Evolutionary conservation across 2,329 filamentous ascomycete species (phyloP).

Genomic region (Claviceps lovelessii): DNA sequence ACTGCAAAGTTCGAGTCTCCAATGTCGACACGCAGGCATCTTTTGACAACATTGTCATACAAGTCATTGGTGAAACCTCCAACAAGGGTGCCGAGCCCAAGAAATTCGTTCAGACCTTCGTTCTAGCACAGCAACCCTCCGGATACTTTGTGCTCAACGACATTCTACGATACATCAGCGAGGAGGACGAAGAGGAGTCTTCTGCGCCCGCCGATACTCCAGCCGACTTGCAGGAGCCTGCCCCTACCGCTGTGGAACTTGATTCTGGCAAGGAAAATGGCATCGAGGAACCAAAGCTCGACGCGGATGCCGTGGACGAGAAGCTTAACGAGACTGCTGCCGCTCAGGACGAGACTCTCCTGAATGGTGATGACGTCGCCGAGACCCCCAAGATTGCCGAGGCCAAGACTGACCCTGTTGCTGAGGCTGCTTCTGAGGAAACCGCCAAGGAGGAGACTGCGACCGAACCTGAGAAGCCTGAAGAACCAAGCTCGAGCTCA

Average conservation of each 20-base stretch:
- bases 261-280: constrained; percentile 36
- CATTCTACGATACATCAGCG: constrained; percentile 85
- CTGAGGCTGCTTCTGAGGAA: constrained; percentile 30
- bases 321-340: constrained; percentile 22
- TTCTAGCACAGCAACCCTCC: constrained; percentile 87
- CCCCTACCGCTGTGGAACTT: constrained; percentile 18
- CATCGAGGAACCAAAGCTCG: constrained; percentile 20
- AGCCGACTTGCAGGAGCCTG: constrained; percentile 13
- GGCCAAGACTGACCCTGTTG: constrained; percentile 5
- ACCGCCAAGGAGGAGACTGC: constrained; percentile 42
- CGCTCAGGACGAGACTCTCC: background rate
- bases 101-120: constrained; percentile 96
- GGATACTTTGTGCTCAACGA: constrained; percentile 98
- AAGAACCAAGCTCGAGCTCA: constrained; percentile 41
- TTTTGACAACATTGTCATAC: constrained; percentile 85
- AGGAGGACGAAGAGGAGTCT: constrained; percentile 60
- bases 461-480: constrained; percentile 51
- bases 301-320: constrained; percentile 21
- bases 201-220: constrained; percentile 21
- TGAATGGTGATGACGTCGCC: constrained; percentile 9
- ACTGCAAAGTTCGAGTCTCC: constrained; percentile 95
- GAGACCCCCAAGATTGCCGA: constrained; percentile 24
- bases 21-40: constrained; percentile 96
- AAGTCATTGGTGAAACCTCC: constrained; percentile 95
- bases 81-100: constrained; percentile 83